These are phyloP conservation scores for Entophlyctis luteolus DNA, from an alignment of 192 early-diverging fungal genomes.

Conservation along the genomic window DNA sequence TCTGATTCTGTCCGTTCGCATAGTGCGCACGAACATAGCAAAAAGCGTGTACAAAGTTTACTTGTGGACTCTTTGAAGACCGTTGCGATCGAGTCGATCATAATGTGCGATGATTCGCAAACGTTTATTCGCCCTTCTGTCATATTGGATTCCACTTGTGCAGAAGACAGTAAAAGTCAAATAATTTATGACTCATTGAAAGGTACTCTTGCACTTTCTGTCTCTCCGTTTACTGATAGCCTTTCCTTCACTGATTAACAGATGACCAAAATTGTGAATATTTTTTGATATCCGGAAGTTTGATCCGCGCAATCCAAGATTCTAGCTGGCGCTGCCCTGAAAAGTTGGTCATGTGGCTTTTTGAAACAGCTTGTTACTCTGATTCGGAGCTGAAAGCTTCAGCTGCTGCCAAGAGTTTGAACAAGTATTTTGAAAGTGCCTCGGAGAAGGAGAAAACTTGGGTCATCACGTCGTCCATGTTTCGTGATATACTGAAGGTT, in stretches of 20 bases:
- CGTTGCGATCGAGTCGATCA: background rate
- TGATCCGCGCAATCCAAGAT: background rate
- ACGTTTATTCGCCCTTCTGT: background rate
- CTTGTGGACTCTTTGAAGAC: slow-evolving; percentile 10
- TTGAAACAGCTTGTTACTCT: slow-evolving; percentile 16
- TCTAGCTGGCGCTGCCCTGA: slow-evolving; percentile 16
- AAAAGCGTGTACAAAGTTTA: slow-evolving; percentile 2
- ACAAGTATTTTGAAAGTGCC: slow-evolving; percentile 1
- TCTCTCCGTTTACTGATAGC: background rate
- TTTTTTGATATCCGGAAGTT: background rate
- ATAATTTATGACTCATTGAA: background rate
- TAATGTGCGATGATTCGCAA: background rate
- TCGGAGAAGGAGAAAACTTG: background rate
- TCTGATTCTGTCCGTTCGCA: too few relatives aligned
- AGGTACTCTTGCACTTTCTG: background rate
- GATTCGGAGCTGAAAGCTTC: background rate
- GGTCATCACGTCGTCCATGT: background rate
- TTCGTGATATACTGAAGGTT: background rate
- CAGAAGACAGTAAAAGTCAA: background rate
- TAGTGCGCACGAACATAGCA: too few relatives aligned
- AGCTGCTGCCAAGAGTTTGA: slow-evolving; percentile 8
- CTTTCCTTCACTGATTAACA: background rate
- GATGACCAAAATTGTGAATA: background rate
- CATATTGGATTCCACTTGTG: too few relatives aligned
- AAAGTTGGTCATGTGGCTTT: background rate